Evolutionary conservation across 768 basidiomycete genomes (phyloP), one percentile per base, ranked within the genome.

Genomic region (Pilatotrama ljubarskyi): DNA sequence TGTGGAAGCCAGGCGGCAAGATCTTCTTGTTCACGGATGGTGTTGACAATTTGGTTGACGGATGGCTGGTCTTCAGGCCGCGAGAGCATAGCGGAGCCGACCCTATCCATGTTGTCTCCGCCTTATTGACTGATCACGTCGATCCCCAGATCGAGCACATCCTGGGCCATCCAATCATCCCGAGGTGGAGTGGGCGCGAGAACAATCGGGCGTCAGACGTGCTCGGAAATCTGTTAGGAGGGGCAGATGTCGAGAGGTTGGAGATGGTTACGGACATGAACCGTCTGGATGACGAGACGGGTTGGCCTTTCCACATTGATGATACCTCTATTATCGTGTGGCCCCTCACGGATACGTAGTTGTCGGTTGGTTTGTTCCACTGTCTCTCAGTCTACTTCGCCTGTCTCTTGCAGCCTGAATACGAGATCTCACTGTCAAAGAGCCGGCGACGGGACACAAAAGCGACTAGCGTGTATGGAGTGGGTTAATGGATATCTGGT

Each of bases 11-110:
- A 13, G 13, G 38, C 11, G 36, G 22, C 36, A 53, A 44, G 15
- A 2, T 60, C 20, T 32, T 48, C 17, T 15, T 60, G 6, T 60
- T 60, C 58, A 52, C 51, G 11, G 51, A 54, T 37, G 58, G 58
- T 25, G 58, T 60, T 25, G 58, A 60, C 38, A 22, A 42, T 17
- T 44, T 60, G 17, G 58, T 60, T 24, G 58, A 60, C 15, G 58
- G 58, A 5, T 46, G 18, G 15, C 7, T 48, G 4, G 43, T 60
- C 18, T 54, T 54, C 41, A 51, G 14, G n/a, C 46, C 51, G 2
- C 11, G 20, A n/a, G 24, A 32, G 11, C 43, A 40, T 20, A 49
- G 58, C 37, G 40, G 26, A n/a, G 58, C 46, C 4, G 52, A 60
- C 37, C 51, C 51, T 6, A 15, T 51, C 17, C 37, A 53, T 9